Percentiles rank a stretch among this genome's conserved stretches.
phyloP scores from a whole-genome alignment of 139 green algal species.

The Limnomonas spitsbergensis region DNA sequence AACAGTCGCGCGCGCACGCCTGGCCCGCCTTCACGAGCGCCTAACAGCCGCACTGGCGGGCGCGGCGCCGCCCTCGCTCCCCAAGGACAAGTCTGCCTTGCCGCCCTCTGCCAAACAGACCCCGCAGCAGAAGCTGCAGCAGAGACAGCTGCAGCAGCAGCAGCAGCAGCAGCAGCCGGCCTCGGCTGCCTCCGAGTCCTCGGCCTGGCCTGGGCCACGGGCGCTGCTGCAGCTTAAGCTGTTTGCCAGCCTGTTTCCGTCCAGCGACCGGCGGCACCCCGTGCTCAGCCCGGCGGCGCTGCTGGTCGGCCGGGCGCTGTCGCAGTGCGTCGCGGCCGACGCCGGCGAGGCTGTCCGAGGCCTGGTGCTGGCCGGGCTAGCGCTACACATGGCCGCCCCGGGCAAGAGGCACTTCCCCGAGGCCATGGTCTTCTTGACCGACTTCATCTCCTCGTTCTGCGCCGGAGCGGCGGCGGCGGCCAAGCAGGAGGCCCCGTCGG shows the following conservation, averaged over 20 bases:
- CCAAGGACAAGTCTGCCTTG: neutral
- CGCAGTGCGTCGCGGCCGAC: constrained; percentile 30
- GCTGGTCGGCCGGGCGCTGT: constrained; percentile 15
- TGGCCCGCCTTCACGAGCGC: constrained; percentile 59
- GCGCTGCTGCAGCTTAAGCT: constrained; percentile 82
- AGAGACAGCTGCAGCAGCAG: no score
- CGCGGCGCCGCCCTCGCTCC: no score
- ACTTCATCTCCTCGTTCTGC: constrained; percentile 34
- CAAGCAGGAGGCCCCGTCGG: neutral
- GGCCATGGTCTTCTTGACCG: constrained; percentile 53
- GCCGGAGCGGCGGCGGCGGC: no score
- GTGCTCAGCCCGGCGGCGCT: constrained; percentile 25
- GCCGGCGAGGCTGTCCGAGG: constrained; percentile 17
- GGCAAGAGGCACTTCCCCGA: constrained; percentile 62
- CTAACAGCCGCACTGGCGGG: constrained; percentile 41
- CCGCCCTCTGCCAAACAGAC: neutral
- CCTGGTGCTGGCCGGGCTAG: neutral
- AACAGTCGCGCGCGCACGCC: constrained; percentile 74
- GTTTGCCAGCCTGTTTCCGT: constrained; percentile 78
- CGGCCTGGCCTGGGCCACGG: constrained; percentile 43
- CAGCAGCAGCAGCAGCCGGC: constrained; percentile 15
- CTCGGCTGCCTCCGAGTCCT: neutral
- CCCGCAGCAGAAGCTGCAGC: neutral
- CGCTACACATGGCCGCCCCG: constrained; percentile 36
- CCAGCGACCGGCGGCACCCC: constrained; percentile 77